Evolutionary conservation across 192 early-diverging fungal species (phyloP).

Genomic region (Geranomyces variabilis): DNA sequence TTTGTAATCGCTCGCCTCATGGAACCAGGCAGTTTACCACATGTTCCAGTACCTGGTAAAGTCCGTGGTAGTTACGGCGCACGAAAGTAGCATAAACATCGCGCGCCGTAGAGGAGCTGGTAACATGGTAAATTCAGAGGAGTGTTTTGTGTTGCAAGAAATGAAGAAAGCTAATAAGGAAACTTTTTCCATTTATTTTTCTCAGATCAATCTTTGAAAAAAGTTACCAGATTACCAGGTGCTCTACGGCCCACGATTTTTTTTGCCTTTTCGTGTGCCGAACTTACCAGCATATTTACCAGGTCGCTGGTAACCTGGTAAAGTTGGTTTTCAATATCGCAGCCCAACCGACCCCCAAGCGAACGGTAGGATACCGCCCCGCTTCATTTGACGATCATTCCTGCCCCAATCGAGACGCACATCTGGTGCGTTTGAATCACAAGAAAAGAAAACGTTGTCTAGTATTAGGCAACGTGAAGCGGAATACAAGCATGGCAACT

Average conservation of each 20-base stretch:
- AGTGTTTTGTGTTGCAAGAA: not conserved
- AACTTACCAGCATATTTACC: conserved; percentile 11
- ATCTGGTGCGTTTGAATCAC: conserved; percentile 19
- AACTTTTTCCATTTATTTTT: conserved; percentile 8
- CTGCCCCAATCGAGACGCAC: conserved; percentile 7
- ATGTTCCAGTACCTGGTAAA: not conserved
- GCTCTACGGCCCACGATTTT: not conserved
- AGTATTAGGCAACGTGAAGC: conserved; percentile 15
- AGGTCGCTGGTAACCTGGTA: conserved; percentile 10
- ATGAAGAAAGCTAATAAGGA: not conserved
- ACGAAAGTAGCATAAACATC: conserved; percentile 11
- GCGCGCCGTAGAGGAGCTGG: not conserved
- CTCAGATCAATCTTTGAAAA: conserved; percentile 12
- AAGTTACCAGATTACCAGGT: conserved; percentile 15
- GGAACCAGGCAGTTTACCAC: not conserved
- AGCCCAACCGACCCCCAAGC: conserved; percentile 5
- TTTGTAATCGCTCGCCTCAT: not conserved
- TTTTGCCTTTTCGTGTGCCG: conserved; percentile 14
- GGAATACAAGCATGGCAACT: conserved; percentile 19
- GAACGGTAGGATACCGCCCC: not conserved
- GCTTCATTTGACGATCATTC: conserved; percentile 10
- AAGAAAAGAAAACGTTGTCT: conserved; percentile 17
- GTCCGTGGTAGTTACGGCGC: not conserved
- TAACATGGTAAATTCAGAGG: not conserved
- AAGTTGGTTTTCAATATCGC: not conserved